Evolutionary conservation across 495 filamentous ascomycete genomes (phyloP).

Genomic region (Talaromyces proteolyticus): DNA sequence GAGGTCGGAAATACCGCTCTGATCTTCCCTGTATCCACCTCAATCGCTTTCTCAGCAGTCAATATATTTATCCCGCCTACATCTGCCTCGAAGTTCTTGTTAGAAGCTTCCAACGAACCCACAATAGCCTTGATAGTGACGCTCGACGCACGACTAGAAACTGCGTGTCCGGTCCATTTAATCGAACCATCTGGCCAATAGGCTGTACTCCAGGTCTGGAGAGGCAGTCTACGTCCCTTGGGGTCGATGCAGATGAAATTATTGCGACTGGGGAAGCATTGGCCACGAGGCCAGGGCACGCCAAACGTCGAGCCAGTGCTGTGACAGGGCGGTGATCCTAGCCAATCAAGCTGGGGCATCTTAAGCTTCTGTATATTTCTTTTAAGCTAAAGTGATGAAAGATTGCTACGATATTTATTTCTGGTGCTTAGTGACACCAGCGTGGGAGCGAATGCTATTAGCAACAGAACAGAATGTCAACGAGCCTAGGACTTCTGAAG

Average conservation of each 20-base stretch:
- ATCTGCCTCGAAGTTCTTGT: too few relatives aligned
- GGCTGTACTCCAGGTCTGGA: slow-evolving; percentile 36
- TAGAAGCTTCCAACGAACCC: too few relatives aligned
- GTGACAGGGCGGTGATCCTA: slow-evolving; percentile 25
- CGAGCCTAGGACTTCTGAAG: too few relatives aligned
- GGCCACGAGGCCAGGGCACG: slow-evolving; percentile 34
- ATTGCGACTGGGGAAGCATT: slow-evolving; percentile 22
- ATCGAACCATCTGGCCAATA: slow-evolving; percentile 40
- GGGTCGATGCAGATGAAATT: slow-evolving; percentile 19
- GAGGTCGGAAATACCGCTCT: slow-evolving; percentile 26
- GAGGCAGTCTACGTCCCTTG: slow-evolving; percentile 13
- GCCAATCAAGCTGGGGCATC: slow-evolving; percentile 23
- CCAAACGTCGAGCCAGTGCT: slow-evolving; percentile 32
- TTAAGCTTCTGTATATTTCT: neutral
- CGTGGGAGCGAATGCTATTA: too few relatives aligned
- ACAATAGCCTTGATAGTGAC: too few relatives aligned
- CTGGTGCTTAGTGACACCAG: too few relatives aligned
- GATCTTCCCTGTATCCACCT: slow-evolving; percentile 31
- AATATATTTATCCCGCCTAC: neutral
- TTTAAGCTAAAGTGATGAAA: too few relatives aligned
- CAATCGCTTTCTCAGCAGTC: neutral
- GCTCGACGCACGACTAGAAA: too few relatives aligned
- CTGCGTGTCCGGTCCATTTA: slow-evolving; percentile 41
- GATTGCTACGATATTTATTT: too few relatives aligned
- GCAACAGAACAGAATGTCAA: too few relatives aligned